Percentiles rank a stretch among this genome's conserved stretches.
phyloP scores from a whole-genome alignment of 1,139 yeast species.

The Pichia sp. region DNA sequence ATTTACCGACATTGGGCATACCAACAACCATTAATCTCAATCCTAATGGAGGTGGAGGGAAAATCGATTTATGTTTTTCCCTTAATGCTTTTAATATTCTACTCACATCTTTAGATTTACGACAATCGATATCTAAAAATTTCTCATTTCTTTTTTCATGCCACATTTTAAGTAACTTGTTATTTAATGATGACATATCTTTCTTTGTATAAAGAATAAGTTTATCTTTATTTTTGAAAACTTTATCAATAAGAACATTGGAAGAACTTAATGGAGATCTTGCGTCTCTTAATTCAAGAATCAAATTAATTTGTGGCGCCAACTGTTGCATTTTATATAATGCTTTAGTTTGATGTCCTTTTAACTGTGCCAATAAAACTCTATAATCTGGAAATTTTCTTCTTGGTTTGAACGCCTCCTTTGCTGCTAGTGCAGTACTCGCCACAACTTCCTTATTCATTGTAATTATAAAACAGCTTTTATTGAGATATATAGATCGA shows the following conservation, averaged over 20 bases:
- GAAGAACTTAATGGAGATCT: slow-evolving; percentile 84
- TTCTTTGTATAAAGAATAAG: slow-evolving; percentile 64
- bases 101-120: slow-evolving; percentile 46
- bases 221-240: slow-evolving; percentile 53
- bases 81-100: slow-evolving; percentile 46
- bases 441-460: background rate
- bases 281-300: slow-evolving; percentile 80
- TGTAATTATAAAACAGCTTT: background rate
- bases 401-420: slow-evolving; percentile 25
- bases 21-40: slow-evolving; percentile 74
- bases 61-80: slow-evolving; percentile 39
- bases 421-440: background rate
- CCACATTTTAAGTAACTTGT: slow-evolving; percentile 43
- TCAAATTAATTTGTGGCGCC: slow-evolving; percentile 74
- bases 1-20: slow-evolving; percentile 98
- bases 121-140: slow-evolving; percentile 57
- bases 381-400: slow-evolving; percentile 58
- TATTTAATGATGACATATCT: slow-evolving; percentile 36
- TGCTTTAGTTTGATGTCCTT: slow-evolving; percentile 88
- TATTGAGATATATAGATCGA: background rate
- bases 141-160: slow-evolving; percentile 39
- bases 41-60: slow-evolving; percentile 79
- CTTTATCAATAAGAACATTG: slow-evolving; percentile 71
- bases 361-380: slow-evolving; percentile 70
- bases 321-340: slow-evolving; percentile 60